phyloP scores from a whole-genome alignment of 257 asterid genomes.

The Nicotiana knightiana region DNA sequence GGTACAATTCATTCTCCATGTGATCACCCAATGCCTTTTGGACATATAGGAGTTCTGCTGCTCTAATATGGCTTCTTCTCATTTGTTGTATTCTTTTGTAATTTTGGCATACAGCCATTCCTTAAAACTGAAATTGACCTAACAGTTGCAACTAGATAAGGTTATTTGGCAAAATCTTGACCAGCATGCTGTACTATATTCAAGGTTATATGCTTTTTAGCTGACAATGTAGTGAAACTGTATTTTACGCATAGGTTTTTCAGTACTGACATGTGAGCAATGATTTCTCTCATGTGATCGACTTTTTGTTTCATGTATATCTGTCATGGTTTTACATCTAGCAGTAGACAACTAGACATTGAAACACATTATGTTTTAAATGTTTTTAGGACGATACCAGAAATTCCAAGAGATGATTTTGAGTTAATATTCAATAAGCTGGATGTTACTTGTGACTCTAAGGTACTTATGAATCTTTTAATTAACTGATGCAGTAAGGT shows the following conservation, averaged over 20 bases:
- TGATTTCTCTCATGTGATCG: neutral
- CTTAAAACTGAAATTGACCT: neutral
- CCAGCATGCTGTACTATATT: neutral
- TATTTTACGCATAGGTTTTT: neutral
- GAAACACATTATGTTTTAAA: conserved; percentile 13
- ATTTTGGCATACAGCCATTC: too few species aligned
- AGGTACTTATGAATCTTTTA: conserved; percentile 40
- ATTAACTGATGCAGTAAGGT: neutral
- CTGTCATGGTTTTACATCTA: neutral
- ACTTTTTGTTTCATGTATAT: conserved; percentile 3
- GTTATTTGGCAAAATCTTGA: neutral
- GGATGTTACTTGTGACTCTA: conserved; percentile 80
- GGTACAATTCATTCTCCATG: conserved; percentile 31
- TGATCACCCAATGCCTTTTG: conserved; percentile 5
- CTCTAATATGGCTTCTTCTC: neutral
- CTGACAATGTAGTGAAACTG: neutral
- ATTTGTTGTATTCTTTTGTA: too few species aligned
- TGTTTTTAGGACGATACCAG: conserved; percentile 67
- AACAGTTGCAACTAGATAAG: neutral
- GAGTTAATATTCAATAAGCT: conserved; percentile 74
- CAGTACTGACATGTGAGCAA: neutral
- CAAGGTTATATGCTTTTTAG: neutral
- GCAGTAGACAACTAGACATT: conserved; percentile 9
- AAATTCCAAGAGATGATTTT: conserved; percentile 79
- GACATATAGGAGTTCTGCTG: neutral